Evolutionary conservation across 768 basidiomycete genomes (phyloP).

Genomic region (Leccinum broughii): DNA sequence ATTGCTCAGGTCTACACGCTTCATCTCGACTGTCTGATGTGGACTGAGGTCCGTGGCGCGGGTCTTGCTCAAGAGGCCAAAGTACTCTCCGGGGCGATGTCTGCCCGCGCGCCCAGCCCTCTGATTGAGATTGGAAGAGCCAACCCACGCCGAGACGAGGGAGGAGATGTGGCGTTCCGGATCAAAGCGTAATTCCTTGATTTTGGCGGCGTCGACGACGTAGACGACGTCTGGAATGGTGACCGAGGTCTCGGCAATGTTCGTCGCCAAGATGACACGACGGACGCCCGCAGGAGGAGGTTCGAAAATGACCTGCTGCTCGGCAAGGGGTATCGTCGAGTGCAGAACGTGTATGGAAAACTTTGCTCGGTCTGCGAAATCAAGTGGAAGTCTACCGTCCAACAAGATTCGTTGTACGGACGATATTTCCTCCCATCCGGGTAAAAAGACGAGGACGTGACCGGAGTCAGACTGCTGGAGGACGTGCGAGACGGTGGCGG

Average conservation of each 20-base stretch:
- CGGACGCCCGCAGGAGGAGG: conserved; percentile 76
- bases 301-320: conserved; percentile 89
- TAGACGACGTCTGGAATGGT: conserved; percentile 96
- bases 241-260: conserved; percentile 93
- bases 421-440: conserved; percentile 92
- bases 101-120: conserved; percentile 91
- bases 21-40: conserved; percentile 95
- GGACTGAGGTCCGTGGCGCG: conserved; percentile 63
- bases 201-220: conserved; percentile 85
- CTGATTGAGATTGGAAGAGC: conserved; percentile 86
- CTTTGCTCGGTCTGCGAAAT: conserved; percentile 58
- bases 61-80: conserved; percentile 69
- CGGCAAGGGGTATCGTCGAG: conserved; percentile 83
- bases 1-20: conserved; percentile 83
- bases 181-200: conserved; percentile 90
- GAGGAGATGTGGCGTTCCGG: conserved; percentile 87
- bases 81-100: conserved; percentile 90
- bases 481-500: conserved; percentile 78
- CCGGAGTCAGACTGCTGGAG: conserved; percentile 73
- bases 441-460: conserved; percentile 87
- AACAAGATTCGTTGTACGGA: conserved; percentile 65
- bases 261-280: conserved; percentile 89
- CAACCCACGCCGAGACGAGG: conserved; percentile 89
- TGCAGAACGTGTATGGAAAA: conserved; percentile 82
- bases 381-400: conserved; percentile 50